Base-by-base conservation (phyloP, 2,329 filamentous ascomycete genomes). In the Claviceps africana region DNA sequence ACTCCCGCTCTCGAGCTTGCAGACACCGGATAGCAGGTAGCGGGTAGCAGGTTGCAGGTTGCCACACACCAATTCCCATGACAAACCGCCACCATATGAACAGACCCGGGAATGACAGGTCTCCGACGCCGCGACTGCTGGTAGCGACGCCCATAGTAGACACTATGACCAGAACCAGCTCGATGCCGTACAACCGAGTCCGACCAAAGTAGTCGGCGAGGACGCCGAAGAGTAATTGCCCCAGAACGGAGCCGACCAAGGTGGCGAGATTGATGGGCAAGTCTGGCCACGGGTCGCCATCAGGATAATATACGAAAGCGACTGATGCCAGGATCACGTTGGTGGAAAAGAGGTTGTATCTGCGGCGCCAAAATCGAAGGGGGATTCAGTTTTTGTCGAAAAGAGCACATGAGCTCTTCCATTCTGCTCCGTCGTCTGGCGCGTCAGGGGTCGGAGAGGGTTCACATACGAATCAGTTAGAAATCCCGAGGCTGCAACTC, bases 111-210 rank as follows among this genome's bases (percentile, higher is more conserved):
- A 77, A 77, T 8, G 70, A 73, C 58, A 77, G 65, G 56, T 75
- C 72, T 42, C 67, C 64, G 57, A 73, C 74, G 33, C 74, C 74
- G 56, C 69, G 69, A 53, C 71, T 76, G 51, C 70, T 73, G 0
- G 74, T 76, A n/a, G 73, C 74, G 3, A 77, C 72, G 9, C 76
- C 76, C 55, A 78, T 74, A n/a, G 75, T 79, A 17, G 74, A 77
- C 9, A 78, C 70, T 49, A 79, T 76, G 47, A 79, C 75, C 11
- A 79, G 72, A 17, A 77, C 66, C 15, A 79, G 65, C 60, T 78
- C 75, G 50, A 79, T 73, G n/a, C 76, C 76, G 53, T 79, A 79
- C 2, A 78, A 67, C 4, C 73, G 69, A 13, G 76, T 78, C 21
- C 76, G 70, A n/a, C 75, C 76, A 60, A 73, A 75, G 52, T 70